Evolutionary conservation across 1,139 yeast genomes (phyloP), one percentile per base, ranked within the genome.

Genomic region (Martiniozyma asiatica): DNA sequence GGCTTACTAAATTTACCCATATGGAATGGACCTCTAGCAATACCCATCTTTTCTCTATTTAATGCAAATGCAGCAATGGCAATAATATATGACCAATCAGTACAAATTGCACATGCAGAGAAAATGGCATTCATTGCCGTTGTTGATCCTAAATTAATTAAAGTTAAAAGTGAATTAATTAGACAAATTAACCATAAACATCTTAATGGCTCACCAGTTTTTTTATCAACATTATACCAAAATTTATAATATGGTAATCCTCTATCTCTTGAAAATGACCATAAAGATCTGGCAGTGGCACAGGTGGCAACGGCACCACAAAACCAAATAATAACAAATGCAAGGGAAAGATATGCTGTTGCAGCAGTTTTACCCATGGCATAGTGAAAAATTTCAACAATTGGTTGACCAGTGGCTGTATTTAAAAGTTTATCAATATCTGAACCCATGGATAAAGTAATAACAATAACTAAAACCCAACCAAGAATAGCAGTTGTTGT

Each of bases 311-410:
- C 54, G 10, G 56, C 55, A 39, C 56, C 56, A 40, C 53, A 47
- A 44, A 51, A 50, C 56, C 56, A 51, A 8, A 50, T 19, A 22
- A 51, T 41, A 20, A 51, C 44, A 35, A 51, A 66, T 40, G 65
- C 61, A 29, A 67, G 45, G 0, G 67, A 43, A 59, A 67, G 60
- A 35, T 63, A 65, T 2, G 70, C 72, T 30, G 67, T 60, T 11
- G 73, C 69, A 59, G 68, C 68, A 10, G 55, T 48, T 42, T 63
- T 65, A 24, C 73, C 74, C 50, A 67, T 60, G 5, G 67, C 61
- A 46, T 65, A 66, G 36, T 46, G 55, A 31, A 61, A 63, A 34
- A 68, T 61, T 45, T 65, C 71, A 12, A 72, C 73, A 51, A 66
- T 63, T 27, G 67, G 67, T 35, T 62, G 64, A 25, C 72, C 72